Conservation (phyloP, 345 rosid genomes). For the Mangifera indica region DNA sequence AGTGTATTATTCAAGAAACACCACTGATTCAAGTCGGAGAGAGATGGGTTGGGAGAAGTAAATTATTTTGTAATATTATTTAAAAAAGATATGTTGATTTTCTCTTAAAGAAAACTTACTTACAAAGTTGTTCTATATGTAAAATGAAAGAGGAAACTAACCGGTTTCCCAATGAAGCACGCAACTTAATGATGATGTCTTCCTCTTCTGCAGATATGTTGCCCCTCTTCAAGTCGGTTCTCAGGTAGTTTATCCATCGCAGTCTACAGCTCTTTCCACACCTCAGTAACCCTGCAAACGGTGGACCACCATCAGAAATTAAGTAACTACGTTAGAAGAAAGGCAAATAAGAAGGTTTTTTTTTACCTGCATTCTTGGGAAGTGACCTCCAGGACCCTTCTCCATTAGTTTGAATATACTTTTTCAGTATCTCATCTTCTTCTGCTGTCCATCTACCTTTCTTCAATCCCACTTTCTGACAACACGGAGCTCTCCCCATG, state of each 20-base stretch:
- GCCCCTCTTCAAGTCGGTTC: slow-evolving; percentile 75
- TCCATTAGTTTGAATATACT: slow-evolving; percentile 52
- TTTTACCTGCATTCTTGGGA: slow-evolving; percentile 59
- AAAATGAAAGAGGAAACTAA: slow-evolving; percentile 14
- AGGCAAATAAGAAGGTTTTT: background rate
- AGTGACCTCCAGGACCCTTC: slow-evolving; percentile 72
- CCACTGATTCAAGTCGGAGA: no score
- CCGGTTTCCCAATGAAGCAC: slow-evolving; percentile 75
- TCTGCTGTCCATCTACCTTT: slow-evolving; percentile 65
- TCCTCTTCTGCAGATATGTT: slow-evolving; percentile 67
- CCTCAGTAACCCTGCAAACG: slow-evolving; percentile 59
- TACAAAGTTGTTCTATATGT: no score
- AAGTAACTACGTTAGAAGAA: background rate
- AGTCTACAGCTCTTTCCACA: slow-evolving; percentile 94
- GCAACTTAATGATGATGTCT: slow-evolving; percentile 59
- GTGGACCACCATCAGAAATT: background rate
- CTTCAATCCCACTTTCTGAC: slow-evolving; percentile 64
- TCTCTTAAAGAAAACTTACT: no score
- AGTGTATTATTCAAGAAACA: no score
- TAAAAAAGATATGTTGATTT: no score
- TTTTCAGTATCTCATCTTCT: slow-evolving; percentile 48
- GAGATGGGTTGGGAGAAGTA: no score
- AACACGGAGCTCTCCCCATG: slow-evolving; percentile 79
- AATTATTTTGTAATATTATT: no score
- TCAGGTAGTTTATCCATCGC: slow-evolving; percentile 85